Conservation (phyloP, 176 grass and related monocot species). For the Otatea glauca region DNA sequence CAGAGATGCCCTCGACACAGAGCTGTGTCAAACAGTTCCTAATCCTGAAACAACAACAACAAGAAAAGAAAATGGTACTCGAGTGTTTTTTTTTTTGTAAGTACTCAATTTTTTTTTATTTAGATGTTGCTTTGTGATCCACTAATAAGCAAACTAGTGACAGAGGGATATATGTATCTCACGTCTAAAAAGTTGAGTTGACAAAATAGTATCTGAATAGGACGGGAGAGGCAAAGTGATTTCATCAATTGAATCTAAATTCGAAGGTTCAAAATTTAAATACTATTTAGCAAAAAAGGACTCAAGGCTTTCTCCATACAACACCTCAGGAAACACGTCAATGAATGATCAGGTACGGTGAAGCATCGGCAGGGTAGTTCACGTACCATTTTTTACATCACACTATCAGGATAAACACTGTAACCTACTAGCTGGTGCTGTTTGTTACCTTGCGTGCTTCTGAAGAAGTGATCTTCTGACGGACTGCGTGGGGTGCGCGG, state of each 20-base stretch:
- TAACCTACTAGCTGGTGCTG: not conserved
- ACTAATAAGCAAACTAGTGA: too few relatives aligned
- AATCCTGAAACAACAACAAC: slow-evolving; percentile 48
- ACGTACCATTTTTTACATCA: not conserved
- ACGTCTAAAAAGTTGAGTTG: too few relatives aligned
- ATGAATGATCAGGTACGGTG: not conserved
- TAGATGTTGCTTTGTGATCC: too few relatives aligned
- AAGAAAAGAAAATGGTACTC: not conserved
- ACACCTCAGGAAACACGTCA: not conserved
- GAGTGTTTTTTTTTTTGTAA: too few relatives aligned
- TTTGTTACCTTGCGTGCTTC: slow-evolving; percentile 67
- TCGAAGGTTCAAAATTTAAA: too few relatives aligned
- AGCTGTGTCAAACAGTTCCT: slow-evolving; percentile 67
- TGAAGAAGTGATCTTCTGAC: slow-evolving; percentile 77
- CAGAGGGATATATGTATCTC: too few relatives aligned
- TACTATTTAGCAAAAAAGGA: too few relatives aligned
- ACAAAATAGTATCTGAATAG: too few relatives aligned
- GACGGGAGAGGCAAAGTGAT: too few relatives aligned
- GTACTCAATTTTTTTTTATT: too few relatives aligned
- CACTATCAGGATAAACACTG: not conserved
- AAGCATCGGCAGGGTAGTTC: not conserved
- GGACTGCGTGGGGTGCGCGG: slow-evolving; percentile 85
- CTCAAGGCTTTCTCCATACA: too few relatives aligned
- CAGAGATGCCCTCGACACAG: slow-evolving; percentile 57
- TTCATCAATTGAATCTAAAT: too few relatives aligned